Evolutionary conservation across 345 rosid genomes (phyloP).

Genomic region (Murraya paniculata): DNA sequence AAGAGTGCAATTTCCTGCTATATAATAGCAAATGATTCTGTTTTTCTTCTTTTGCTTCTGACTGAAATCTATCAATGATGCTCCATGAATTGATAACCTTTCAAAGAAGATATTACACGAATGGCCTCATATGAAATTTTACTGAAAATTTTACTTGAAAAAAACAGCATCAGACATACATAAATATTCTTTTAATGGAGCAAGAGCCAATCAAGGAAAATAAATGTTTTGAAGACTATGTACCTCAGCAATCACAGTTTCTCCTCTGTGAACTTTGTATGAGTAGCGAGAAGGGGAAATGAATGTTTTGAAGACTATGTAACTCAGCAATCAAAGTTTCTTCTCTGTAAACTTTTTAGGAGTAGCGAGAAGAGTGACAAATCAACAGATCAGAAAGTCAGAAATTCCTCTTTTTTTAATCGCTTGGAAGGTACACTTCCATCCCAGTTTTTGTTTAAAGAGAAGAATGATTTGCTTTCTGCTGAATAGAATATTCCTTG

Average conservation of each 20-base stretch:
- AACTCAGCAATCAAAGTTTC: slow-evolving; percentile 67
- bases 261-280: slow-evolving; percentile 46
- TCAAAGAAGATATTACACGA: neutral
- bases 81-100: neutral
- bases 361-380: slow-evolving; percentile 32
- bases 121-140: neutral
- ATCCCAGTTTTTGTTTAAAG: slow-evolving; percentile 48
- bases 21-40: neutral
- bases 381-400: slow-evolving; percentile 49
- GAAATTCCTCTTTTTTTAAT: slow-evolving; percentile 21
- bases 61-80: neutral
- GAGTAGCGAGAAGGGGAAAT: slow-evolving; percentile 37
- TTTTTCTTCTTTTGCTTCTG: no score
- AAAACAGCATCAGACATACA: neutral
- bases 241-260: slow-evolving; percentile 68
- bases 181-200: neutral
- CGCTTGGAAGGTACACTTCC: slow-evolving; percentile 43
- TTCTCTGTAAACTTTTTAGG: slow-evolving; percentile 49
- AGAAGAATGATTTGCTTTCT: slow-evolving; percentile 42
- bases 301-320: neutral
- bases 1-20: neutral
- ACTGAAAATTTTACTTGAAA: neutral
- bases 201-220: neutral
- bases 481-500: slow-evolving; percentile 33
- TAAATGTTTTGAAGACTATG: neutral